Evolutionary conservation across 306 rosid genomes (phyloP), one percentile per base, ranked within the genome.

Genomic region (Vigna angularis): DNA sequence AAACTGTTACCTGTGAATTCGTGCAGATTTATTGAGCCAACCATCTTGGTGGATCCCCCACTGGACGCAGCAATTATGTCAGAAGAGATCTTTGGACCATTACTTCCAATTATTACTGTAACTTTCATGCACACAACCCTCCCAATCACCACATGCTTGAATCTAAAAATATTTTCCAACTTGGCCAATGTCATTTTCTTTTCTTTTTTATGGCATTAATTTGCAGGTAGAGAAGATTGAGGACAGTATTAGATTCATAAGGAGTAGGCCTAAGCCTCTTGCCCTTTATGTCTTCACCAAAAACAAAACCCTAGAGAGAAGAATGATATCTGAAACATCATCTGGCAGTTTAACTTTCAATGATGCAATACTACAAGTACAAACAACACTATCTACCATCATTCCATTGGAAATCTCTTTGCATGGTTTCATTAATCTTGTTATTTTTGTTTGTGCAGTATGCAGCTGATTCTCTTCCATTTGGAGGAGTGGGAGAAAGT

Each of bases 401-500:
- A 28, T n/a, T 30, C 6, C 2, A 16, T n/a, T 47, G 2, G 24
- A 56, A 57, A 56, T 68, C 2, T 16, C 16, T 52, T 38, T 38
- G 2, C 30, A 9, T 10, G 59, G 13, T 73, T 49, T 8, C 12
- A 40, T 11, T 62, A 15, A 45, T 3, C 13, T 45, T 40, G 2
- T 65, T 3, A 34, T 14, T 5, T 14, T 36, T 17, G 6, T 10
- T 63, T 68, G 38, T 72, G 84, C 84, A 93, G 97, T 93, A 90
- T 83, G 96, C 88, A 24, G 96, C 83, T 4, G 96, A 93, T 44
- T 28, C 75, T 22, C 70, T 93, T 12, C 97, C 97, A 67, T 93
- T 93, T 78, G 97, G 97, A 78, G 97, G 97, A 64, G 86, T 93
- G 1, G 93, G 97, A 4, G 91, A 78, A 58, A 93, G 97, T 79